phyloP scores from a whole-genome alignment of 2,329 filamentous ascomycete genomes.

The Colletotrichum sp. region DNA sequence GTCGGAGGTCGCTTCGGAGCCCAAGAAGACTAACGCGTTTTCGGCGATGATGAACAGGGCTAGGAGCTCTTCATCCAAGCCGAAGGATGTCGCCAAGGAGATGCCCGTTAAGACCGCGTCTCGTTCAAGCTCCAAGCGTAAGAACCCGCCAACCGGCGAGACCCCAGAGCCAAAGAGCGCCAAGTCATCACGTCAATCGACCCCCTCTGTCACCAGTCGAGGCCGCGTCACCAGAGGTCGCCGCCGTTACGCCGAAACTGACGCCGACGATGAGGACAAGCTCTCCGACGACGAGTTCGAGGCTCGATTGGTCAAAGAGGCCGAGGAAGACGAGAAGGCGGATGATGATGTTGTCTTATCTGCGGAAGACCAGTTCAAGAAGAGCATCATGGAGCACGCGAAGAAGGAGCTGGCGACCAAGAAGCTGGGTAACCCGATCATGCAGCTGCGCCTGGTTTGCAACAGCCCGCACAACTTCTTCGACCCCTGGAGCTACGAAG shows the following conservation, averaged over 20 bases:
- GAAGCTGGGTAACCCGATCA: constrained; percentile 90
- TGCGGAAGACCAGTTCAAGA: constrained; percentile 66
- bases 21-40: constrained; percentile 49
- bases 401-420: constrained; percentile 89
- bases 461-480: constrained; percentile 98
- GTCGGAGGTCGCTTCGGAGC: constrained; percentile 20
- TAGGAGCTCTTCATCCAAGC: constrained; percentile 24
- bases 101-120: constrained; percentile 22
- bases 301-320: constrained; percentile 70
- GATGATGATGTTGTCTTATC: constrained; percentile 39
- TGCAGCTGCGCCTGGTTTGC: constrained; percentile 90
- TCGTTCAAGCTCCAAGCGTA: constrained; percentile 32
- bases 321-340: constrained; percentile 46
- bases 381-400: constrained; percentile 74
- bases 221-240: constrained; percentile 46
- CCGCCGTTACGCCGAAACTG: constrained; percentile 54
- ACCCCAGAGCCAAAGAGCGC: constrained; percentile 64
- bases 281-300: constrained; percentile 88
- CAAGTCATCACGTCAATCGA: constrained; percentile 77
- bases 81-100: constrained; percentile 16
- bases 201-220: constrained; percentile 63
- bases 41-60: constrained; percentile 53
- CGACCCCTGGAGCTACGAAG: constrained; percentile 76
- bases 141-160: constrained; percentile 32
- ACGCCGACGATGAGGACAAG: constrained; percentile 59